phyloP scores from a whole-genome alignment of 345 rosid genomes.

The Bretschneidera sinensis region DNA sequence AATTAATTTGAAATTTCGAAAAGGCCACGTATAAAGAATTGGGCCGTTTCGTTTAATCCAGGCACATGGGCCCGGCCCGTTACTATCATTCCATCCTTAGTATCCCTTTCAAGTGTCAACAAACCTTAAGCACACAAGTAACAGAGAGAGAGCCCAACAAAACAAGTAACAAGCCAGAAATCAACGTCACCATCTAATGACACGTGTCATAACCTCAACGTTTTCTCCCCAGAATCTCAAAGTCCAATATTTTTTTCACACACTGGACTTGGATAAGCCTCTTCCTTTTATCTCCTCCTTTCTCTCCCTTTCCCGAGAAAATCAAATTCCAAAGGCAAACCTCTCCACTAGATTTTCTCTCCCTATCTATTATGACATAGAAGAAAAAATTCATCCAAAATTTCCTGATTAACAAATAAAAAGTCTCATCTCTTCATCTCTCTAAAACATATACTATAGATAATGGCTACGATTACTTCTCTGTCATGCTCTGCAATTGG shows the following conservation, averaged over 20 bases:
- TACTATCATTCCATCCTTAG: background rate
- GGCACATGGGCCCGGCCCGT: background rate
- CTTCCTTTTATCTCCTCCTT: background rate
- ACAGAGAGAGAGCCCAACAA: slow-evolving; percentile 1
- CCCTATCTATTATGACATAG: background rate
- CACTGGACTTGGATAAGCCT: slow-evolving; percentile 43
- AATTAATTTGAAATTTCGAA: no score
- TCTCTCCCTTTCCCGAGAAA: slow-evolving; percentile 22
- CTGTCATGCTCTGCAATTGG: slow-evolving; percentile 65
- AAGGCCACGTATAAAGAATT: no score
- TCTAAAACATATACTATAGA: background rate
- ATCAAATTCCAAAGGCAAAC: background rate
- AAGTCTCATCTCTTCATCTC: background rate
- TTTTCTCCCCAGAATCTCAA: slow-evolving; percentile 16
- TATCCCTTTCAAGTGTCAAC: background rate
- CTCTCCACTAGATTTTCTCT: background rate
- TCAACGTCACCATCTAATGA: background rate
- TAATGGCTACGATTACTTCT: slow-evolving; percentile 68
- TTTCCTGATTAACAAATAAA: background rate
- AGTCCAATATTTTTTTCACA: slow-evolving; percentile 4
- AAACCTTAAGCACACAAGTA: slow-evolving; percentile 20
- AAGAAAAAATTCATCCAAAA: background rate
- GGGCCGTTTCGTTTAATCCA: background rate
- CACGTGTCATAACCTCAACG: slow-evolving; percentile 29
- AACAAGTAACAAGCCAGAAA: background rate